Conservation (phyloP, 2,329 filamentous ascomycete genomes). For the Ustulina deusta region DNA sequence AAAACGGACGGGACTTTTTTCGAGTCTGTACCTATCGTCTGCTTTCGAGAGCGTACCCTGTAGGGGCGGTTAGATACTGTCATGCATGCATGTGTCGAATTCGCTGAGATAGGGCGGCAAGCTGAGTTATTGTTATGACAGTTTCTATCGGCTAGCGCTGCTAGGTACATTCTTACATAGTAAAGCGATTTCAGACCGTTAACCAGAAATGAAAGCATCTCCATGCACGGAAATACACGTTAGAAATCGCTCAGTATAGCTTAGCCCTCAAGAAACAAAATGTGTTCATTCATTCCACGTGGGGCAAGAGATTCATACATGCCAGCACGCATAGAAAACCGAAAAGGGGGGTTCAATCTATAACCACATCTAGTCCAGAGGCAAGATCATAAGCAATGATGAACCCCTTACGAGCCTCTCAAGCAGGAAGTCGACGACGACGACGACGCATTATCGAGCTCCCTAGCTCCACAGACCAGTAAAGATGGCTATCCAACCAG, state of each 20-base stretch:
- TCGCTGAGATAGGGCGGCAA: background rate
- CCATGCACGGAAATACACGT: background rate
- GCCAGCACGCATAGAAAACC: background rate
- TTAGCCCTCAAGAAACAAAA: background rate
- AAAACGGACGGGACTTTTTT: too few species aligned
- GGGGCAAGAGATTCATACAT: too few species aligned
- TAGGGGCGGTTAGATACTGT: background rate
- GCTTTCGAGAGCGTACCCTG: background rate
- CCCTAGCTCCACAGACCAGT: background rate
- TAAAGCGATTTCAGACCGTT: background rate
- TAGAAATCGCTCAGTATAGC: background rate
- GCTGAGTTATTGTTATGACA: background rate
- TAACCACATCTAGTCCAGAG: background rate
- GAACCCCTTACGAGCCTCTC: background rate
- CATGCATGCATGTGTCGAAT: background rate
- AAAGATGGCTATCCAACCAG: background rate
- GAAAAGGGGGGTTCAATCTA: too few species aligned
- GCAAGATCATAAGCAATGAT: background rate
- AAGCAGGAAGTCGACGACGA: background rate
- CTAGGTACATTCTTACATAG: background rate
- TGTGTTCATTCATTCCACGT: background rate
- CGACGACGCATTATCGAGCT: background rate
- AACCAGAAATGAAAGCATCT: background rate
- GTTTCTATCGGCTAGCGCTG: background rate
- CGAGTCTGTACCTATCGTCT: background rate